Percentiles rank a stretch among this genome's conserved stretches.
These are phyloP conservation scores for Arthroderma uncinatum DNA, from an alignment of 2,329 filamentous ascomycete genomes.

Conservation along the genomic window DNA sequence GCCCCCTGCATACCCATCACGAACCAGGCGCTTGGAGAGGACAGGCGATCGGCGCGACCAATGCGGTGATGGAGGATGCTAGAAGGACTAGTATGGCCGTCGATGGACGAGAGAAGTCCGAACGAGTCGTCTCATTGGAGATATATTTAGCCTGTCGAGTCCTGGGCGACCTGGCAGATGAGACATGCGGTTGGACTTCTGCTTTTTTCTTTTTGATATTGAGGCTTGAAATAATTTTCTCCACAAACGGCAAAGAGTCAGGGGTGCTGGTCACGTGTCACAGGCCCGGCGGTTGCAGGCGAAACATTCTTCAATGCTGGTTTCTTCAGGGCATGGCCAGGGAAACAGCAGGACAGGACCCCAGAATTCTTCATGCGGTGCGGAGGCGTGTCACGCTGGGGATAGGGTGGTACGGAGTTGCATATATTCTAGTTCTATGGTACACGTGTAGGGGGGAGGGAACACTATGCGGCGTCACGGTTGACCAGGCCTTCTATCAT, in stretches of 20 bases:
- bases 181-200: neutral
- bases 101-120: neutral
- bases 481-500: conserved; percentile 50
- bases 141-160: neutral
- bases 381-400: neutral
- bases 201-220: conserved; percentile 1
- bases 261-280: neutral
- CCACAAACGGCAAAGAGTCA: neutral
- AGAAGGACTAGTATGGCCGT: neutral
- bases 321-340: conserved; percentile 1
- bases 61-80: neutral
- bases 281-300: neutral
- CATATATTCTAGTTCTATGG: conserved; percentile 5
- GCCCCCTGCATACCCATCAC: neutral
- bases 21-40: conserved; percentile 6
- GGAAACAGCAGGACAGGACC: neutral
- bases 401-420: neutral
- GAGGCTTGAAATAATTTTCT: neutral
- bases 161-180: neutral
- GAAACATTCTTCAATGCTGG: neutral
- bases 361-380: conserved; percentile 1
- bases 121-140: neutral
- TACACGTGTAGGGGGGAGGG: neutral
- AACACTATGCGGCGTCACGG: conserved; percentile 1
- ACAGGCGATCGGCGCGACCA: conserved; percentile 1